Conservation (phyloP, 352 stramenopile species). For the Pythium angustatum region DNA sequence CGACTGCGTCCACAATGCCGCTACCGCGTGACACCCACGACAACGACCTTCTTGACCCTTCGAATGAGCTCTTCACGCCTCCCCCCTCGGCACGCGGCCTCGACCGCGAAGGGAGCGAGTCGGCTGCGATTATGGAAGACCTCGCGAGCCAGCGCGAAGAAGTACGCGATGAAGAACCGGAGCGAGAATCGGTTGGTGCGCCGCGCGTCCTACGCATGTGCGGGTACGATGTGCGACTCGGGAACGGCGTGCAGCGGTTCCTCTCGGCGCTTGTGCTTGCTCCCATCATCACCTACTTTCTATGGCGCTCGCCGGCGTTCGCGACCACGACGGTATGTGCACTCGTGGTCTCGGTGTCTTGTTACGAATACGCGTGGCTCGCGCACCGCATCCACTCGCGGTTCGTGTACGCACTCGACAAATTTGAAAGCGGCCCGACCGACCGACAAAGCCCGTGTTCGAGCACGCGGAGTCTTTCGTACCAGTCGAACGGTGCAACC, state of each 20-base stretch:
- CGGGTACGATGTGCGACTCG: not conserved
- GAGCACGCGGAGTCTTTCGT: slow-evolving; percentile 12
- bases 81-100: not conserved
- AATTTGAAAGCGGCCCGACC: slow-evolving; percentile 5
- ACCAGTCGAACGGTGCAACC: slow-evolving; percentile 16
- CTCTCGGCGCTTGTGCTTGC: slow-evolving; percentile 62
- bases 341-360: slow-evolving; percentile 43
- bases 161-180: not conserved
- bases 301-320: slow-evolving; percentile 67
- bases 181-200: not conserved
- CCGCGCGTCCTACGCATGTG: not conserved
- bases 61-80: slow-evolving; percentile 14
- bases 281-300: slow-evolving; percentile 63
- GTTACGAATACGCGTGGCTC: slow-evolving; percentile 80
- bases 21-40: not conserved
- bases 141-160: slow-evolving; percentile 4
- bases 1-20: not conserved
- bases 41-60: not conserved
- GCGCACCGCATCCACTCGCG: slow-evolving; percentile 63
- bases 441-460: slow-evolving; percentile 10
- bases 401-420: slow-evolving; percentile 41
- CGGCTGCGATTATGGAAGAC: slow-evolving; percentile 19
- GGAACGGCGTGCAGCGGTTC: slow-evolving; percentile 63
- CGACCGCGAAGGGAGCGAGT: slow-evolving; percentile 15
- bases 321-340: slow-evolving; percentile 71